Base-by-base conservation (phyloP, 176 grass and related monocot genomes). In the Tuctoria greenei region DNA sequence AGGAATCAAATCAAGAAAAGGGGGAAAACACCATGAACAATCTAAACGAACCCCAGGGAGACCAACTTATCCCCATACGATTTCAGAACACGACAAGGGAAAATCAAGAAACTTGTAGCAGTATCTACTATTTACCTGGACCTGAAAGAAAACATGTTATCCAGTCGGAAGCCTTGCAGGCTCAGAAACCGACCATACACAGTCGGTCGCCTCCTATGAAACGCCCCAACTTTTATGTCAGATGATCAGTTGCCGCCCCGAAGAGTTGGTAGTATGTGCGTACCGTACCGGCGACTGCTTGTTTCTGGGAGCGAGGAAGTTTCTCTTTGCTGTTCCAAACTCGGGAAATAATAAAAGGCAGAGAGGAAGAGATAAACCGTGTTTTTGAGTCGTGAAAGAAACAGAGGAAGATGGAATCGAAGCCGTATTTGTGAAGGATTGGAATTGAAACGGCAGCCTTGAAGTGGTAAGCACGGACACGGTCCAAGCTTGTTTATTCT, bases 141-240 rank as follows among this genome's bases (percentile, higher is more conserved):
- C 61, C 74, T 87, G 68, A 82, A 92, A 10, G 95, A 84, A 64
- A 88, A 77, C 91, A 95, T 95, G 67, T 83, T 76, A 16, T 71
- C 45, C 44, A 15, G 17, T 36, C 25, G 35, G 71, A 37, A 79
- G 78, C 25, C 54, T 55, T 52, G 70, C 38, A 57, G 80, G 61
- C 72, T 60, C 25, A 45, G 73, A 58, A 75, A 40, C 12, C n/a
- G 57, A 71, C 13, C 55, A 40, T 80, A 41, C 27, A 26, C 27
- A 75, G 61, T 37, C 62, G 16, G 18, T 14, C 52, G 41, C 67
- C 67, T 59, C 60, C 31, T 78, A 61, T 17, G 31, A 40, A 71
- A 6, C 17, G 2, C 13, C 18, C 51, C 55, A 69, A 69, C 43
- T 62, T 62, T 75, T 55, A 50, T 34, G 18, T 20, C 43, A 31